phyloP scores from a whole-genome alignment of 2,329 filamentous ascomycete genomes.

The Chaetomium olivaceum region DNA sequence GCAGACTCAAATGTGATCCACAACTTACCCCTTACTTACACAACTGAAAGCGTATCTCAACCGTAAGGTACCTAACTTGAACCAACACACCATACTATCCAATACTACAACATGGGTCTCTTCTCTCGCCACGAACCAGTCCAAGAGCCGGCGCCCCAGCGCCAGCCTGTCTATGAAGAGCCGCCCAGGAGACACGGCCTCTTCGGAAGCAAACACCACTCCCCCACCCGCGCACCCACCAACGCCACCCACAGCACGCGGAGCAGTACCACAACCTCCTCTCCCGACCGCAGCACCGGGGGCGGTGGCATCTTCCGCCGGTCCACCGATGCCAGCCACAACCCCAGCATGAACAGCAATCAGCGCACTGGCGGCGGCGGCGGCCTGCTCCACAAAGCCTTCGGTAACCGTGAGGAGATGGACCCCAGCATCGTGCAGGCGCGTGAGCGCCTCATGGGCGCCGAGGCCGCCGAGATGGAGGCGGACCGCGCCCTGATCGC shows the following conservation, averaged over 20 bases:
- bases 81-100: neutral
- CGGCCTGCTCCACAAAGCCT: constrained; percentile 47
- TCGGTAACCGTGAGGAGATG: constrained; percentile 49
- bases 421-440: constrained; percentile 65
- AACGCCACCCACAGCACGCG: constrained; percentile 33
- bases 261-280: constrained; percentile 23
- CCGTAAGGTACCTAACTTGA: neutral
- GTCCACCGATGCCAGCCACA: constrained; percentile 35
- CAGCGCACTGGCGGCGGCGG: constrained; percentile 32
- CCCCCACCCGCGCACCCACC: constrained; percentile 32
- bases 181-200: constrained; percentile 32
- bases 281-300: constrained; percentile 25
- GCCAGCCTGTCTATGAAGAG: constrained; percentile 25
- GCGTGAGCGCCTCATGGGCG: constrained; percentile 60
- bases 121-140: constrained; percentile 40
- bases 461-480: constrained; percentile 64
- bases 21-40: neutral
- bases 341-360: constrained; percentile 8
- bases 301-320: constrained; percentile 35
- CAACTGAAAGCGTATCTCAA: neutral
- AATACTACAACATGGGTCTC: constrained; percentile 38
- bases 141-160: constrained; percentile 32
- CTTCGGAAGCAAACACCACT: constrained; percentile 27
- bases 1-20: neutral
- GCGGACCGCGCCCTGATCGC: constrained; percentile 66